A percentile compares a stretch with the other conserved stretches of the same genome.
These are phyloP conservation scores for Patellifolia procumbens DNA, from an alignment of 179 eudicot genomes.

Conservation along the genomic window DNA sequence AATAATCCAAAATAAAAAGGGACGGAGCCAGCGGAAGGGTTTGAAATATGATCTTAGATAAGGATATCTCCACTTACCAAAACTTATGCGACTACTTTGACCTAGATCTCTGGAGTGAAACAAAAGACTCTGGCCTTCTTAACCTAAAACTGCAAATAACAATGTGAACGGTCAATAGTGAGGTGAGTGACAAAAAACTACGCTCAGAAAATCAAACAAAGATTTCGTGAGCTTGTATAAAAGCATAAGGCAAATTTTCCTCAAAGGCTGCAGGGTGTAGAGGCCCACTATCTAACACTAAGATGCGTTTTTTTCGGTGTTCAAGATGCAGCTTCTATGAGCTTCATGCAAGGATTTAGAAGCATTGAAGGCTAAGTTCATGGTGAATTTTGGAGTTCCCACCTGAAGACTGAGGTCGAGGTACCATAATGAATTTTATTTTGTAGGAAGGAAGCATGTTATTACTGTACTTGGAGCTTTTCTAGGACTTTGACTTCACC, in stretches of 20 bases:
- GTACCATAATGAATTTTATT: background rate
- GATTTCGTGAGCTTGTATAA: background rate
- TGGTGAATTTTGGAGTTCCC: no score
- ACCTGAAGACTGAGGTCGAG: background rate
- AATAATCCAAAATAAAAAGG: constrained; percentile 15
- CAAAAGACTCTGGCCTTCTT: constrained; percentile 27
- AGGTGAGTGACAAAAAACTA: background rate
- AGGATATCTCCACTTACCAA: constrained; percentile 22
- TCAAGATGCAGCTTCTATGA: background rate
- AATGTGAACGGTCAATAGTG: background rate
- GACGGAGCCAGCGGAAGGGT: background rate
- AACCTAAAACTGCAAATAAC: constrained; percentile 19
- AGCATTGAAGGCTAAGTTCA: no score
- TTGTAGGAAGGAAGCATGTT: no score
- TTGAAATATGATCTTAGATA: background rate
- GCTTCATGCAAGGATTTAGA: background rate
- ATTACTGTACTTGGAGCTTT: no score
- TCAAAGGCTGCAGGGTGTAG: background rate
- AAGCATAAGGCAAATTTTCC: no score
- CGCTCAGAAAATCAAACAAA: background rate
- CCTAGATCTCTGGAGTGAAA: background rate
- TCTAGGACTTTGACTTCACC: no score
- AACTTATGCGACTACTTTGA: constrained; percentile 10
- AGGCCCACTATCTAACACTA: background rate
- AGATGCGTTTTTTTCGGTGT: background rate